These are phyloP conservation scores for Trebouxia gelatinosa DNA, from an alignment of 163 green algal species.

Conservation along the genomic window DNA sequence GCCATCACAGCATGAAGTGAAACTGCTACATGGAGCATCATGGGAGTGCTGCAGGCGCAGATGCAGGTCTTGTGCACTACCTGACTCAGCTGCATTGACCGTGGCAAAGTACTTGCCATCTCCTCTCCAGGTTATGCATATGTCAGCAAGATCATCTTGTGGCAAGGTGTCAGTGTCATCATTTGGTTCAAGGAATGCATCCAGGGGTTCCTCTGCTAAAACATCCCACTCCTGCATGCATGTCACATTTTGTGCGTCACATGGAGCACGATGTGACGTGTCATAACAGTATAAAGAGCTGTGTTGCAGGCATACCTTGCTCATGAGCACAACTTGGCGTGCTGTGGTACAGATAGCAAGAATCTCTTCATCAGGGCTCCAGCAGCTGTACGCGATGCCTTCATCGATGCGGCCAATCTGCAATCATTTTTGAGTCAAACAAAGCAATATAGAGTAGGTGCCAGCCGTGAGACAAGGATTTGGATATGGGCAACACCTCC, in stretches of 20 bases:
- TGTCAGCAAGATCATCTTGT: constrained; percentile 6
- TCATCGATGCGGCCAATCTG: constrained; percentile 74
- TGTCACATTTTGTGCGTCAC: too few species aligned
- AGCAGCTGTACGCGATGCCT: constrained; percentile 62
- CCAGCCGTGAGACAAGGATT: neutral
- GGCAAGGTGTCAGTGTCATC: neutral
- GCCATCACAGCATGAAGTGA: too few species aligned
- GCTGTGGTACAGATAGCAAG: constrained; percentile 60
- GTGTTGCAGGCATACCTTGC: constrained; percentile 29
- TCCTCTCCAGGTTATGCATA: constrained; percentile 72
- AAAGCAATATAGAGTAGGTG: neutral
- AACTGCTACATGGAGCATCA: too few species aligned
- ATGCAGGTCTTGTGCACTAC: neutral
- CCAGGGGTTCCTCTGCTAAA: constrained; percentile 59
- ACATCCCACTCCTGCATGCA: constrained; percentile 72
- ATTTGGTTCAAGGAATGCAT: constrained; percentile 4
- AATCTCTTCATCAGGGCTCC: constrained; percentile 83
- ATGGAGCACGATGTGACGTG: neutral
- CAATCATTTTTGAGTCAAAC: neutral
- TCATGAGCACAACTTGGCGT: constrained; percentile 76
- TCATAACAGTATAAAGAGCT: neutral
- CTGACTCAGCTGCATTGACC: neutral
- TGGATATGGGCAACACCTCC: neutral
- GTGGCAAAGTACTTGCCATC: constrained; percentile 82
- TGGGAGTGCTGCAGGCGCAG: neutral